Evolutionary conservation across 2,329 filamentous ascomycete species (phyloP).

Genomic region (Leptographium radiaticola): DNA sequence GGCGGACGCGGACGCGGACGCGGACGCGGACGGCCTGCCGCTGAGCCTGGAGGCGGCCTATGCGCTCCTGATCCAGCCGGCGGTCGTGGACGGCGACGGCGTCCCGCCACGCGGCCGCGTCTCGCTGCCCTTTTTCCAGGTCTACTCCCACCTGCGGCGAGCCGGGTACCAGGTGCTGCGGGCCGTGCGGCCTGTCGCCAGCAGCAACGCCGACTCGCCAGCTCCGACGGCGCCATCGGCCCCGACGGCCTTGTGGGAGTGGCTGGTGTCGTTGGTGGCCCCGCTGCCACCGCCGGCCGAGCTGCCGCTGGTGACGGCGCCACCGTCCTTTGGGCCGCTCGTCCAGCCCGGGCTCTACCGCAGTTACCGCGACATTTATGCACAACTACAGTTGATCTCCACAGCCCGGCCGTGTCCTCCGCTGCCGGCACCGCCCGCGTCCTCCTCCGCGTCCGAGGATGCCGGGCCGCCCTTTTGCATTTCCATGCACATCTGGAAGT

Average conservation of each 20-base stretch:
- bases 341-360: slow-evolving; percentile 52
- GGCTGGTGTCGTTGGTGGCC: slow-evolving; percentile 29
- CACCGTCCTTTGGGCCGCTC: slow-evolving; percentile 38
- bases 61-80: slow-evolving; percentile 63
- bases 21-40: slow-evolving; percentile 50
- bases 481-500: slow-evolving; percentile 74
- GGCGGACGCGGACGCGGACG: no score
- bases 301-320: not conserved
- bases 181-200: slow-evolving; percentile 2
- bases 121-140: slow-evolving; percentile 68
- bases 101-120: slow-evolving; percentile 34
- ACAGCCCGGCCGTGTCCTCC: slow-evolving; percentile 39
- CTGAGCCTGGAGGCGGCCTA: slow-evolving; percentile 89
- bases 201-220: slow-evolving; percentile 1
- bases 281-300: not conserved
- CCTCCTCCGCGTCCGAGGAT: not conserved
- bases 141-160: slow-evolving; percentile 75
- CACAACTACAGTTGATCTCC: slow-evolving; percentile 58
- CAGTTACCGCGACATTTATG: slow-evolving; percentile 59
- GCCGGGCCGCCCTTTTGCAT: slow-evolving; percentile 45
- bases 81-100: slow-evolving; percentile 28
- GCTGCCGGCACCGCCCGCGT: slow-evolving; percentile 9
- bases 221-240: not conserved
- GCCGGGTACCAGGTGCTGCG: slow-evolving; percentile 59
- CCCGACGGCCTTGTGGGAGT: slow-evolving; percentile 30